Evolutionary conservation across 805 yeast genomes (phyloP).

Genomic region (Teunomyces atbi): DNA sequence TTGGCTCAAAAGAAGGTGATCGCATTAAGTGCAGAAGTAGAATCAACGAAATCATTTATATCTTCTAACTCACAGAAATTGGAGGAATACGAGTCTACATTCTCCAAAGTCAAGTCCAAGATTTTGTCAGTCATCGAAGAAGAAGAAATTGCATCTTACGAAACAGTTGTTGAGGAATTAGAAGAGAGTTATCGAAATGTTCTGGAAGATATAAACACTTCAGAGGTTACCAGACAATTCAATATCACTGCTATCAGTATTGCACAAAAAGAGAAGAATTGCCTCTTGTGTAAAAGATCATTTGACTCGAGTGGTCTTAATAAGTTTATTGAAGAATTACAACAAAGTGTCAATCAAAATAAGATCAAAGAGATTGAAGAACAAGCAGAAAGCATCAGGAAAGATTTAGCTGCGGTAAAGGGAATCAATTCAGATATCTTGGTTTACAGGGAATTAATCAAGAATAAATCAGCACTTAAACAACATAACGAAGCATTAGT

Average conservation of each 20-base stretch:
- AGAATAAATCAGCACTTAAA: constrained; percentile 13
- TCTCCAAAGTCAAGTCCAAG: constrained; percentile 5
- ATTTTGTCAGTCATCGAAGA: constrained; percentile 28
- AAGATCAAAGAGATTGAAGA: constrained; percentile 26
- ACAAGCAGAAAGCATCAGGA: constrained; percentile 29
- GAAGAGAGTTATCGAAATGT: constrained; percentile 64
- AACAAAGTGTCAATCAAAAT: constrained; percentile 27
- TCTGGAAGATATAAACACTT: constrained; percentile 63
- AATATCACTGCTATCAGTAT: constrained; percentile 65
- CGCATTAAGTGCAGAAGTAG: constrained; percentile 6
- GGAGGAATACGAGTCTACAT: constrained; percentile 6
- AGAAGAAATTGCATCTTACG: constrained; percentile 50
- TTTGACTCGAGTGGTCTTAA: constrained; percentile 47
- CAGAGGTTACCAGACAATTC: constrained; percentile 66
- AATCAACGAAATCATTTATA: constrained; percentile 4
- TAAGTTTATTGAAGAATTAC: constrained; percentile 26
- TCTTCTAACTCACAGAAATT: constrained; percentile 1
- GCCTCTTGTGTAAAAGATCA: constrained; percentile 70
- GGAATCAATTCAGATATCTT: constrained; percentile 28
- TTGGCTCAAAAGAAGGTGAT: constrained; percentile 1
- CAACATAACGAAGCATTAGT: background rate
- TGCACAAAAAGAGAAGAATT: constrained; percentile 57
- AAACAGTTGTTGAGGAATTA: constrained; percentile 47
- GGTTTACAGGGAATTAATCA: constrained; percentile 21
- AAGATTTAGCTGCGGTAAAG: constrained; percentile 31